Conservation (phyloP, 148 eudicot species). For the Chenopodium berlandieri region DNA sequence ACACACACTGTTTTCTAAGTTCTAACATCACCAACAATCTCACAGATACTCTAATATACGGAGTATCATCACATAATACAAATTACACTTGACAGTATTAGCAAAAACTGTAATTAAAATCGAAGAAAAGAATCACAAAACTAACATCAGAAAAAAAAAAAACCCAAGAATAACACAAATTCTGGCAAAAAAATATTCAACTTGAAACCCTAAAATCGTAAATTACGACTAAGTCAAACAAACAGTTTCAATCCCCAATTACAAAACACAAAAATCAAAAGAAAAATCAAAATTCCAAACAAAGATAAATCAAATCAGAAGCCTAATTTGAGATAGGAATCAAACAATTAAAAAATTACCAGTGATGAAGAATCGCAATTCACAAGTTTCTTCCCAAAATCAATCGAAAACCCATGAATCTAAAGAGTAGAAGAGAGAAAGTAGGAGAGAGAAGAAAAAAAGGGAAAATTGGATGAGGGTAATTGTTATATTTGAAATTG, state of each 20-base stretch:
- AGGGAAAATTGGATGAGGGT: too few relatives aligned
- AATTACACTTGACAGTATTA: neutral
- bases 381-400: neutral
- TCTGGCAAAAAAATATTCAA: neutral
- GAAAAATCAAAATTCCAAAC: neutral
- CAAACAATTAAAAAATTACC: neutral
- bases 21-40: neutral
- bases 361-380: neutral
- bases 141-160: too few relatives aligned
- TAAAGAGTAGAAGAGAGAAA: too few relatives aligned
- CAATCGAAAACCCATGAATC: neutral
- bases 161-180: too few relatives aligned
- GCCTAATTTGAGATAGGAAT: neutral
- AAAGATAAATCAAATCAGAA: neutral
- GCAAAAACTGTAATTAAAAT: neutral
- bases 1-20: neutral
- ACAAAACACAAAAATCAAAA: neutral
- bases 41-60: neutral
- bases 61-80: neutral
- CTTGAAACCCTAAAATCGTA: constrained; percentile 1
- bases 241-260: neutral
- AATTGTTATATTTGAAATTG: too few relatives aligned
- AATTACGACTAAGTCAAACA: neutral
- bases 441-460: neutral
- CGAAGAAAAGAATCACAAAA: neutral